Conservation (phyloP, 345 rosid genomes). For the Euphorbia tirucalli region DNA sequence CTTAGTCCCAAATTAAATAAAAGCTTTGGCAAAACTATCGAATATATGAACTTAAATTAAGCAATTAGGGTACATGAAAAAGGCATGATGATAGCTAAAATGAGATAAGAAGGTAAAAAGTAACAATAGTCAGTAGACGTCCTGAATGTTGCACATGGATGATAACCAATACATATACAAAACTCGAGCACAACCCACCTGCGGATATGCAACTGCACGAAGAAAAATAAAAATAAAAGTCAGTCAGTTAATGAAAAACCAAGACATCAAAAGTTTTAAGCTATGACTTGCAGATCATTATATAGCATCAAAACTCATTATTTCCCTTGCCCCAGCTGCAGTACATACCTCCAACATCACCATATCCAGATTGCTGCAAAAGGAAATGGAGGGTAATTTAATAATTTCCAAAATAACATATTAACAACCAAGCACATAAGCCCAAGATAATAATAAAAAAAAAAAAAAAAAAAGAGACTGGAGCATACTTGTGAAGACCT, state of each 20-base stretch:
- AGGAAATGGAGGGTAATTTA: constrained; percentile 18
- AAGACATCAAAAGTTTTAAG: constrained; percentile 8
- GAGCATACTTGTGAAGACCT: constrained; percentile 74
- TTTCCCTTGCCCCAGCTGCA: constrained; percentile 40
- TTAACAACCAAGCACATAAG: background rate
- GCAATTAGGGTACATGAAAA: background rate
- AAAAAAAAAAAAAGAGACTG: constrained; percentile 1
- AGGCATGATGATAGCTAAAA: background rate
- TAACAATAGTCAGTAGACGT: constrained; percentile 10
- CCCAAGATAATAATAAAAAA: constrained; percentile 1
- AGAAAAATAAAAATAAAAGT: constrained; percentile 14
- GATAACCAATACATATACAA: constrained; percentile 22
- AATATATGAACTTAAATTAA: background rate
- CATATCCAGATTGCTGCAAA: constrained; percentile 67
- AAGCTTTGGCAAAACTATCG: background rate
- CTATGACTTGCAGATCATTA: constrained; percentile 16
- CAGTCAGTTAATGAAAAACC: constrained; percentile 21
- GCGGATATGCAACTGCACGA: constrained; percentile 80
- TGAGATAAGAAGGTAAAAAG: background rate
- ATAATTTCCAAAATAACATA: constrained; percentile 6
- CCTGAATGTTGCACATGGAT: constrained; percentile 15
- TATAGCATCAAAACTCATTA: constrained; percentile 21
- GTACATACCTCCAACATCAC: constrained; percentile 75
- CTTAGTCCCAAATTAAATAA: background rate
- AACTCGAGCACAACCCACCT: constrained; percentile 58